Evolutionary conservation across 2,329 filamentous ascomycete species (phyloP), one percentile per base, ranked within the genome.

Genomic region (Aspergillus sp.): DNA sequence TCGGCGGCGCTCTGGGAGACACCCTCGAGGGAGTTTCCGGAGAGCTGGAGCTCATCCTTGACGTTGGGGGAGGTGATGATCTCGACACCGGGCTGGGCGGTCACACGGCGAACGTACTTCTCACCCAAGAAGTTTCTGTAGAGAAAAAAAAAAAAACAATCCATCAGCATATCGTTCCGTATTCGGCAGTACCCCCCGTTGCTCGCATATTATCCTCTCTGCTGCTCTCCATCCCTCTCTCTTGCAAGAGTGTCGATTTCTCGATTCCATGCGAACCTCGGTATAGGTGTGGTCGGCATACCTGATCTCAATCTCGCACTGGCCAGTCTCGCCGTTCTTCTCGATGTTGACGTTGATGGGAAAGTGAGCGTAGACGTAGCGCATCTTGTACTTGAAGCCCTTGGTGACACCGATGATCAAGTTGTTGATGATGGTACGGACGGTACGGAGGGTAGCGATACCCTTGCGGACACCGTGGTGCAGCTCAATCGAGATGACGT

Each of bases 371-470:
- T 99, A 99, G 83, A 99, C 95, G 86, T 99, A 99, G 78, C 96
- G 92, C 94, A 99, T 98, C 91, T 99, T 99, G 90, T 99, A 99
- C 86, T 96, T 96, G 91, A 90, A 99, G 73, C 95, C 95, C 87
- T 94, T 96, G 81, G 95, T 99, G 71, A 99, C 95, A 82, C 95
- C 95, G 75, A 93, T 89, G 82, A 99, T 91, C 84, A 99, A 81
- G 90, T 99, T 99, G 88, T 96, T 91, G 87, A 99, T 96, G 83
- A 98, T 82, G 70, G 94, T 94, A 78, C 92, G 92, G 84, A 99
- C 95, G 77, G 95, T 99, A 76, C 95, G 92, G 82, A 99, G 92
- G 73, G 94, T 91, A 77, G 95, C 95, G 78, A 99, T 90, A 81
- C 92, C 94, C 90, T 99, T 99, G 84, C 95, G 92, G 78, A 86